Evolutionary conservation across 2,329 filamentous ascomycete genomes (phyloP), one percentile per base, ranked within the genome.

Genomic region (Fusarium sp.): DNA sequence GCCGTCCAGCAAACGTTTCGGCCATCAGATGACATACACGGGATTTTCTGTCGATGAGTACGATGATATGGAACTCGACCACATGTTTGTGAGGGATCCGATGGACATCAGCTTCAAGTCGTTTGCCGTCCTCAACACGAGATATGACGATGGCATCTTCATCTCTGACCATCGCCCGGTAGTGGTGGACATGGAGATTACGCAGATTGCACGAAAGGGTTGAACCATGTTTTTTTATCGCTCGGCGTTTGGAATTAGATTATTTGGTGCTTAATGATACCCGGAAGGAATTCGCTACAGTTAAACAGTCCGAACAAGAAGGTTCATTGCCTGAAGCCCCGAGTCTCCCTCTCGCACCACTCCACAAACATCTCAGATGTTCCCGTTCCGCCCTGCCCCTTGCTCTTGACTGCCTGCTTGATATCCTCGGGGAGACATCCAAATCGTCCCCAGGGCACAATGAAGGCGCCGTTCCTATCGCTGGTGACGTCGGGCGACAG

Each of bases 91-190:
- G 33, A 75, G 69, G 67, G 72, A 82, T 39, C 69, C 74, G 7
- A 65, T 68, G 2, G 76, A 71, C 2, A 60, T 81, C 33, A 59
- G 74, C 14, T 79, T 80, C 24, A 58, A 76, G 13, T 72, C 69
- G 10, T 80, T 76, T 60, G 76, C 80, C 0, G 79, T 81, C 4
- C 57, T 81, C 8, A 75, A 75, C 22, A 77, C 76, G 1, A 59
- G 70, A 14, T 79, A 74, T 39, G 77, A 80, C 6, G 77, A 83
- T 18, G 77, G 73, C 0, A 65, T 79, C 4, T 82, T 77, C 60
- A 80, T 81, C 20, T 83, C 81, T 3, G 81, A 83, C 45, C 81
- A 83, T 68, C 72, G 81, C 1, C 73, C 79, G 1, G 78, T 82
- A 8, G 75, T 82, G 24, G 71, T 81, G 2, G 80, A 82, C n/a